Evolutionary conservation across 164 flowering plant species (phyloP).

Genomic region (Stephania cephalantha): DNA sequence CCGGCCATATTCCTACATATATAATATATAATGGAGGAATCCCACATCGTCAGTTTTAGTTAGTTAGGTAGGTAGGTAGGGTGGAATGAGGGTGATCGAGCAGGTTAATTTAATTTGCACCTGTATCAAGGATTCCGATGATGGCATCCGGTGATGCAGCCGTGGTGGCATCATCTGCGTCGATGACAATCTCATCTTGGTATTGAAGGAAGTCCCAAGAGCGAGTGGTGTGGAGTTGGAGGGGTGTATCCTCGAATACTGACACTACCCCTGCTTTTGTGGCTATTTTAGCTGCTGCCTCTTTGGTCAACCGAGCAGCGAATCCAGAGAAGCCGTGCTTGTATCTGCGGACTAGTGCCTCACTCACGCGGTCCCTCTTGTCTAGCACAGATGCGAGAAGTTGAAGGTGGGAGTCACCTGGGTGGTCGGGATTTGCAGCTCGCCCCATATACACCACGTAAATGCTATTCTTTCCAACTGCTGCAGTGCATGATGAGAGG

Average conservation of each 20-base stretch:
- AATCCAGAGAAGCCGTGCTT: slow-evolving; percentile 53
- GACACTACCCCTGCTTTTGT: slow-evolving; percentile 43
- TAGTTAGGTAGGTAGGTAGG: no score
- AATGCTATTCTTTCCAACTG: slow-evolving; percentile 21
- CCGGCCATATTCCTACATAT: slow-evolving; percentile 53
- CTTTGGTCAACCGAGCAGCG: slow-evolving; percentile 40
- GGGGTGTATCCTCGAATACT: slow-evolving; percentile 42
- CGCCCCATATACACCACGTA: slow-evolving; percentile 72
- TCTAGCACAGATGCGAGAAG: slow-evolving; percentile 30
- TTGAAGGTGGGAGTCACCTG: slow-evolving; percentile 21
- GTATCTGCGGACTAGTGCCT: slow-evolving; percentile 35
- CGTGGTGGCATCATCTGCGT: slow-evolving; percentile 6
- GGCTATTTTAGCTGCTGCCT: slow-evolving; percentile 34
- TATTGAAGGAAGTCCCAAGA: slow-evolving; percentile 55
- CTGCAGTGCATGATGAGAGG: neutral
- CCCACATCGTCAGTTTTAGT: no score
- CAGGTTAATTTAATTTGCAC: slow-evolving; percentile 5
- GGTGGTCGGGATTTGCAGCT: slow-evolving; percentile 18
- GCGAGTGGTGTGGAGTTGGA: slow-evolving; percentile 57
- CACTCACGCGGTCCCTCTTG: slow-evolving; percentile 13
- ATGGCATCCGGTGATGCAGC: slow-evolving; percentile 23
- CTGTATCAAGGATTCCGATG: slow-evolving; percentile 54
- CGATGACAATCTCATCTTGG: slow-evolving; percentile 24
- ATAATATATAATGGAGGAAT: no score
- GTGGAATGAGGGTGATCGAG: no score